Evolutionary conservation across 345 rosid species (phyloP).

Genomic region (Clausena lansium): DNA sequence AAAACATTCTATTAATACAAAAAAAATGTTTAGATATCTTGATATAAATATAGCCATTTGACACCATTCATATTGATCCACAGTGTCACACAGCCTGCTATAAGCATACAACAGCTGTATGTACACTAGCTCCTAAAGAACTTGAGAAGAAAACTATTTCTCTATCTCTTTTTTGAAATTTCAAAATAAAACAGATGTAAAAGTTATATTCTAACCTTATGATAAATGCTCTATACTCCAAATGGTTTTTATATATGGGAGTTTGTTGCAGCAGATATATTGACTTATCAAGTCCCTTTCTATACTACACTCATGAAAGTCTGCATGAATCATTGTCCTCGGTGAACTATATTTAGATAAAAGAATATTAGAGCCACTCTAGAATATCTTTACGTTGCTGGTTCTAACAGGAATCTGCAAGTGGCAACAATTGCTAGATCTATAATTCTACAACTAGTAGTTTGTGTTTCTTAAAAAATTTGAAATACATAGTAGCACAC

Average conservation of each 20-base stretch:
- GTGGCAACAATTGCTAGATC: too few species aligned
- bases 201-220: neutral
- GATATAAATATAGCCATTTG: too few species aligned
- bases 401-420: neutral
- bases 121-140: neutral
- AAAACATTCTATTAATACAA: neutral
- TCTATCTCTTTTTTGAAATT: too few species aligned
- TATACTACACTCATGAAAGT: neutral
- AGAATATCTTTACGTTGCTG: neutral
- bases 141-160: too few species aligned
- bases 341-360: neutral
- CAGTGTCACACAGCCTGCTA: neutral
- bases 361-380: neutral
- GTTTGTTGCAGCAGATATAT: neutral
- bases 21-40: too few species aligned
- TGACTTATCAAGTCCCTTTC: neutral
- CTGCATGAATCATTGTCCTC: conserved; percentile 30
- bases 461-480: too few species aligned
- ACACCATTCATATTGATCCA: too few species aligned
- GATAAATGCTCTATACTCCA: neutral
- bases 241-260: neutral
- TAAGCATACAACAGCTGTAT: neutral
- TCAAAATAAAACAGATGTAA: neutral
- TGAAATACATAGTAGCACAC: too few species aligned
- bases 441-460: too few species aligned